Percentiles rank a stretch among this genome's conserved stretches.
Evolutionary conservation across 371 early-diverging fungal genomes (phyloP).

Genomic region (Mucor mucedo): DNA sequence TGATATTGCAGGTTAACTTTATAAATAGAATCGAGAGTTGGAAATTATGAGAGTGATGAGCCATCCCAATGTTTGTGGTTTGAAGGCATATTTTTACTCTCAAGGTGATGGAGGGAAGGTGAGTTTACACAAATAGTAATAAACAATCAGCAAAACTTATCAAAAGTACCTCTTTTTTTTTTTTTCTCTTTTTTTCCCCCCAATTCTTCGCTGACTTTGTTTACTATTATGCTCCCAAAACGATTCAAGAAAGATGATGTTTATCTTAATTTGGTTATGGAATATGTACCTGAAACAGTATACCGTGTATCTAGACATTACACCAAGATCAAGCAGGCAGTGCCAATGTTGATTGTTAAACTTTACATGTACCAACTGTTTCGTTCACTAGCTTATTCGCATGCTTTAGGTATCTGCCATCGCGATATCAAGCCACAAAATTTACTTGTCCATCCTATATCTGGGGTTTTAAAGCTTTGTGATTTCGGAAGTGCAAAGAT

Average conservation of each 20-base stretch:
- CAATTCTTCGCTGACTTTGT: slow-evolving; percentile 4
- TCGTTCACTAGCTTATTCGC: slow-evolving; percentile 94
- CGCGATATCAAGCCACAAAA: slow-evolving; percentile 99
- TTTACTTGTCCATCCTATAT: slow-evolving; percentile 87
- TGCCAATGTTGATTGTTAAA: slow-evolving; percentile 91
- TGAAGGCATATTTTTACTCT: slow-evolving; percentile 80
- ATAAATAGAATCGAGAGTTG: slow-evolving; percentile 77
- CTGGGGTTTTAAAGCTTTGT: slow-evolving; percentile 93
- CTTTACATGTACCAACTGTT: slow-evolving; percentile 96
- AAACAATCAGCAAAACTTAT: not conserved
- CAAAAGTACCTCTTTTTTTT: not conserved
- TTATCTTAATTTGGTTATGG: slow-evolving; percentile 82
- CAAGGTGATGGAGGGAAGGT: slow-evolving; percentile 54
- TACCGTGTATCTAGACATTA: slow-evolving; percentile 80
- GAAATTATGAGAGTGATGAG: slow-evolving; percentile 81
- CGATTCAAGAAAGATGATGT: slow-evolving; percentile 68
- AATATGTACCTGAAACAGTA: slow-evolving; percentile 85
- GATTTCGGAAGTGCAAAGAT: slow-evolving; percentile 98
- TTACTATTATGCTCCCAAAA: slow-evolving; percentile 7
- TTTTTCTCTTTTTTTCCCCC: not conserved
- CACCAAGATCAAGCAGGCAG: slow-evolving; percentile 82
- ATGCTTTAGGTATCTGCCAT: slow-evolving; percentile 87
- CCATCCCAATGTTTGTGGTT: slow-evolving; percentile 80
- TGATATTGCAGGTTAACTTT: not conserved
- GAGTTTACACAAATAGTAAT: not conserved